A percentile compares a stretch with the other conserved stretches of the same genome.
Evolutionary conservation across 2,329 filamentous ascomycete genomes (phyloP).

Genomic region (Orbilia blumenaviensis): DNA sequence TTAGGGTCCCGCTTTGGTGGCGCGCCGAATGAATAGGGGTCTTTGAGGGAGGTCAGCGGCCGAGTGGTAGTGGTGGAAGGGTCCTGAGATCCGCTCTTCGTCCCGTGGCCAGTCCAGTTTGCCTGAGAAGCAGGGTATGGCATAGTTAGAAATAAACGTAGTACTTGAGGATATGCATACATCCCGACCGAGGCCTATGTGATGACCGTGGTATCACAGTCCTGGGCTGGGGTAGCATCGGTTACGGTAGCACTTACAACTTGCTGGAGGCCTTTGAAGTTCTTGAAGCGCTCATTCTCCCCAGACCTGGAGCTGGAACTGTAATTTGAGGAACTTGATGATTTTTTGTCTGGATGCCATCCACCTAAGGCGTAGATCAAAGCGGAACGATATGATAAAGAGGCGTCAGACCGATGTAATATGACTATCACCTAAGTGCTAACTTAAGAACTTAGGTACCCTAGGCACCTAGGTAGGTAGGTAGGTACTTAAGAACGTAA

Average conservation of each 20-base stretch:
- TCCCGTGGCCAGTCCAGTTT: conserved; percentile 66
- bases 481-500: too few species aligned
- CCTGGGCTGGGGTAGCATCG: too few species aligned
- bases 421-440: background rate
- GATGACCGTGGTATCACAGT: too few species aligned
- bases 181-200: too few species aligned
- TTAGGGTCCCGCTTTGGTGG: conserved; percentile 74
- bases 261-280: conserved; percentile 69
- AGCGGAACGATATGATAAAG: too few species aligned
- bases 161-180: too few species aligned
- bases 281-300: conserved; percentile 56
- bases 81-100: conserved; percentile 63
- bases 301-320: conserved; percentile 59
- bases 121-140: conserved; percentile 62
- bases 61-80: conserved; percentile 63
- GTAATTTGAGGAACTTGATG: conserved; percentile 57
- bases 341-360: conserved; percentile 64
- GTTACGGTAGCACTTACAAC: conserved; percentile 66
- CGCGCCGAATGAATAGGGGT: conserved; percentile 80
- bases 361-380: conserved; percentile 58
- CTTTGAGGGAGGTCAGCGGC: conserved; percentile 76
- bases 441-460: too few species aligned
- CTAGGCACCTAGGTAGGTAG: too few species aligned
- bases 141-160: too few species aligned
- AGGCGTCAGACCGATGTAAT: background rate